Evolutionary conservation across 2,329 filamentous ascomycete species (phyloP).

Genomic region (Fusarium neocosmosporiellum): DNA sequence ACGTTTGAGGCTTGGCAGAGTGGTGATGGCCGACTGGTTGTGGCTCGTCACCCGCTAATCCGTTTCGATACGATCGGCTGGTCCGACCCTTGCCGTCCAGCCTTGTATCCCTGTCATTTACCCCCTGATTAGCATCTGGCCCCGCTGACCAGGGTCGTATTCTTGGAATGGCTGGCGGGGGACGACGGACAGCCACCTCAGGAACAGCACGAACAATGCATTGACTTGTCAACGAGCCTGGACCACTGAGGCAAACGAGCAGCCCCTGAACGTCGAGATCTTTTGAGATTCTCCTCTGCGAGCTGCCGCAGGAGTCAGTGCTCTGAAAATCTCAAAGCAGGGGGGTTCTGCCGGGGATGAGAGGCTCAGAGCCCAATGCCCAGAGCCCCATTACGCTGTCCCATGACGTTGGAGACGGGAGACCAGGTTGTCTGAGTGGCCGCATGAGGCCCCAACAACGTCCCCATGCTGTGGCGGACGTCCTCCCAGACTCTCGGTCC

Average conservation of each 20-base stretch:
- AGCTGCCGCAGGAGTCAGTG: neutral
- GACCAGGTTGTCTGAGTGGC: slow-evolving; percentile 24
- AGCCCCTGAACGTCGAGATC: slow-evolving; percentile 7
- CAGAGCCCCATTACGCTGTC: slow-evolving; percentile 1
- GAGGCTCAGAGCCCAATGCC: slow-evolving; percentile 4
- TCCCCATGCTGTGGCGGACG: slow-evolving; percentile 33
- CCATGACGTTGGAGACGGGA: slow-evolving; percentile 32
- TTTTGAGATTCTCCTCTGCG: neutral
- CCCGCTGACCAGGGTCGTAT: slow-evolving; percentile 29
- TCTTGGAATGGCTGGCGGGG: slow-evolving; percentile 30
- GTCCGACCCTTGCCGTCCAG: slow-evolving; percentile 29
- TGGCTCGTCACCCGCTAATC: slow-evolving; percentile 35
- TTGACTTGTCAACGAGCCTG: slow-evolving; percentile 27
- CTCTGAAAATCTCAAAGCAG: neutral
- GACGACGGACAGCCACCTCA: slow-evolving; percentile 24
- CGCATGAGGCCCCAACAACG: slow-evolving; percentile 31
- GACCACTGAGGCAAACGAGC: slow-evolving; percentile 22
- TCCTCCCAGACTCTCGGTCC: slow-evolving; percentile 40
- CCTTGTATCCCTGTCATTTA: slow-evolving; percentile 33
- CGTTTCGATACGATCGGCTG: slow-evolving; percentile 36
- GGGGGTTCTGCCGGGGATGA: neutral
- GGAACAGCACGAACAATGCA: slow-evolving; percentile 26
- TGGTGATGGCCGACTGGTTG: slow-evolving; percentile 37
- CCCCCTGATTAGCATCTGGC: slow-evolving; percentile 42
- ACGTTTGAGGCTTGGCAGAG: slow-evolving; percentile 39